Base-by-base conservation (phyloP, 768 basidiomycete species). In the Lanmaoa pseudosensibilis region DNA sequence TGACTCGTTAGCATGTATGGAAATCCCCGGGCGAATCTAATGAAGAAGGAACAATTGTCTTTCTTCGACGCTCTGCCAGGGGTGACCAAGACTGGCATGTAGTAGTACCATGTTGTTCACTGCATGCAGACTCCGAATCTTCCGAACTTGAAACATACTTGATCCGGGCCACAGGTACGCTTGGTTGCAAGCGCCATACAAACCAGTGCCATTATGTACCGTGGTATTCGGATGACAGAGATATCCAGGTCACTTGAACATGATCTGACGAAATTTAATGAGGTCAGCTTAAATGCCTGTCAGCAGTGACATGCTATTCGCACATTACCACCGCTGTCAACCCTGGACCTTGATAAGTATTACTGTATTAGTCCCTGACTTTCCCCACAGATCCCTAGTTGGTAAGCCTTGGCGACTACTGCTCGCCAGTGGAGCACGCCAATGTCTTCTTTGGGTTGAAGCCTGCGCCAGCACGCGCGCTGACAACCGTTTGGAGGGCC, bases 271-370 rank as follows among this genome's bases (percentile, higher is more conserved):
- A n/a, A n/a, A n/a, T n/a, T n/a, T n/a, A n/a, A n/a, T n/a, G n/a
- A n/a, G n/a, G n/a, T n/a, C n/a, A n/a, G n/a, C n/a, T n/a, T n/a
- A n/a, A n/a, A n/a, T n/a, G n/a, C n/a, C n/a, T n/a, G n/a, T n/a
- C n/a, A n/a, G 25, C 25, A 25, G 25, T 25, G 5, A 27, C 41
- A 25, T 43, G 21, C 21, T 8, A 19, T 45, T 38, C 49, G 43
- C 39, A 49, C 53, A 39, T 37, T 46, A 16, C 7, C 16, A 15
- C 50, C 56, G 49, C 55, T 50, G 51, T 47, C 60, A 57, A 8
- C 59, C 5, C 16, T 19, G n/a, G 25, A 48, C 16, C 36, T 27
- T 56, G 50, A 32, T 25, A 16, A 21, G 32, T 13, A 25, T 25
- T 25, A 39, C 11, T 7, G 47, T 30, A 15, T 43, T 12, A 33